Evolutionary conservation across 1,284 basidiomycete species (phyloP), one percentile per base, ranked within the genome.

Genomic region (Mycena citricolor): DNA sequence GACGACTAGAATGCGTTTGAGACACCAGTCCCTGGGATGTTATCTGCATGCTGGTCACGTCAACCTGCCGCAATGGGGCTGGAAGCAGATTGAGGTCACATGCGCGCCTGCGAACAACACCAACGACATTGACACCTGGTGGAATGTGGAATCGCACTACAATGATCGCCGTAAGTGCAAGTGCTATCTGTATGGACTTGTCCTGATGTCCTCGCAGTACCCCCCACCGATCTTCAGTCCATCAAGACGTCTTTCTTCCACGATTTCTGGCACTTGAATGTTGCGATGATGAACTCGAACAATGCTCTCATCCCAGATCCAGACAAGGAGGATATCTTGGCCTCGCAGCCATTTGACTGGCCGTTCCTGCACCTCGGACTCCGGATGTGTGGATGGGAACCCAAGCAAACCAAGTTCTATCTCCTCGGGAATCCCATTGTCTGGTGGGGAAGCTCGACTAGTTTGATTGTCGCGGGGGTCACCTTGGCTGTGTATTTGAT

Each of bases 281-380:
- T 99, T 12, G 95, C 94, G 12, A 99, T 99, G 97, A 95, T 97
- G 92, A 97, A 94, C 0, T 97, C 94, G 4, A 99, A 99, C 74
- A 99, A 99, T 63, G 94, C 97, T 1, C 83, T 99, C 42, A 70
- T 98, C 32, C 95, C 95, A 0, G 94, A 99, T 59, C 90, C 94
- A 0, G 95, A 99, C 73, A 99, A 99, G 70, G 91, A 94, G 56
- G 95, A 99, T 63, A 92, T 97, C 56, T 81, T 99, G 39, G 94
- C 95, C 0, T 95, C 92, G 25, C 81, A 80, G 57, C 94, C 95
- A 0, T 75, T 77, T 35, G 94, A 99, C 62, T 99, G 97, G 95
- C 95, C 95, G 0, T 87, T 88, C 70, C 74, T 98, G 35, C 81
- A 82, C 43, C 76, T 91, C 39, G 94, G 94, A 35, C 70, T 94